Base-by-base conservation (phyloP, 2,329 filamentous ascomycete species). In the Phaeosphaeriaceae sp. region DNA sequence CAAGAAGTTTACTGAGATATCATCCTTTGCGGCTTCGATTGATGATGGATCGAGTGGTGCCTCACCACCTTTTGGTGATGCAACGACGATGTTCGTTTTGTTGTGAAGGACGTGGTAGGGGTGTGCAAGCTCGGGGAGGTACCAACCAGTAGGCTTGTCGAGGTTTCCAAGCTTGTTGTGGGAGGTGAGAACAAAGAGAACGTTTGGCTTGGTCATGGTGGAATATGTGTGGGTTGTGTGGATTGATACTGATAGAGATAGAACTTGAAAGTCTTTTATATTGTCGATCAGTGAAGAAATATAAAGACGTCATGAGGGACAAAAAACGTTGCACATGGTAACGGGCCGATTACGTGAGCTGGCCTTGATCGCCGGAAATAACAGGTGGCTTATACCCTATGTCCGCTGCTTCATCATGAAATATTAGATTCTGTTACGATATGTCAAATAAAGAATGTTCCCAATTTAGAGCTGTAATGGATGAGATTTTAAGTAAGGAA, bases 131-230 rank as follows among this genome's bases (percentile, higher is more conserved):
- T 71, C 72, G 2, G 72, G 71, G 13, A 90, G 76, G 67, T 84
- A 90, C 87, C 87, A 90, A 56, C 88, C 88, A 0, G 87, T 89
- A 8, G 81, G 80, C 46, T 75, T 72, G 54, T 72, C 70, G 36
- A 67, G 71, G 60, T 68, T 63, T 42, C 74, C 75, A 42, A 81
- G 71, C 52, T 75, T 71, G 56, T 72, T 70, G 69, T 83, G 79
- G 52, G 86, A 90, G 57, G 85, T 88, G 54, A 90, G 83, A 49
- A 91, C 83, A 70, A 90, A 75, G 75, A 91, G 86, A 56, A 90
- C 75, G 71, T 87, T 88, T 32, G 79, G 79, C 45, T 61, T 61
- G 12, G 46, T 54, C 46, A 56, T 54, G 29, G 9, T 54, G 45
- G 15, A 29, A 17, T 5, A n/a, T 6, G 12, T 8, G 38, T 40